Percentiles rank a stretch among this genome's conserved stretches.
These are phyloP conservation scores for Stagonosporopsis chrysanthemi DNA, from an alignment of 2,329 filamentous ascomycete species.

Conservation along the genomic window DNA sequence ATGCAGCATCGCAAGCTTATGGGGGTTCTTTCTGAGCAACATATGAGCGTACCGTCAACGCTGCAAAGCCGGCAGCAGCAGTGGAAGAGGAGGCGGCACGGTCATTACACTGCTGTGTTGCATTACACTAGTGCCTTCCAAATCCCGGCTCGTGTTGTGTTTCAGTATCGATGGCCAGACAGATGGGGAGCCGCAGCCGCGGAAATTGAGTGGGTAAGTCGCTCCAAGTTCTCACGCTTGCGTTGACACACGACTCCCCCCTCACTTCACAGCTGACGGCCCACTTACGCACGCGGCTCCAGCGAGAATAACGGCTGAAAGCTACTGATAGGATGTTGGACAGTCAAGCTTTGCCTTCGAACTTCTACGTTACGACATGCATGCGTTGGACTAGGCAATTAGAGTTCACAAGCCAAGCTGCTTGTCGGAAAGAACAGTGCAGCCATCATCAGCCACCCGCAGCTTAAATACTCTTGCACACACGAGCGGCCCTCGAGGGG, in stretches of 20 bases:
- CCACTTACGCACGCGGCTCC: background rate
- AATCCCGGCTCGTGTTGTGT: constrained; percentile 2
- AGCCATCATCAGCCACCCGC: constrained; percentile 14
- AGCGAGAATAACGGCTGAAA: background rate
- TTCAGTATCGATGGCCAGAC: background rate
- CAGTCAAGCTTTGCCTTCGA: constrained; percentile 8
- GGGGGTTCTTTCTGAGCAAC: too few relatives aligned
- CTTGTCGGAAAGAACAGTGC: background rate
- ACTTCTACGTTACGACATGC: constrained; percentile 5
- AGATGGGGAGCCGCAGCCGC: background rate
- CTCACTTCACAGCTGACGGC: background rate
- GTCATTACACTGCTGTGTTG: background rate
- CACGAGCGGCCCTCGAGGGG: constrained; percentile 4
- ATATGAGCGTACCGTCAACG: background rate
- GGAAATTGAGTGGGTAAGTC: constrained; percentile 1
- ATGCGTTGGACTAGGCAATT: constrained; percentile 1
- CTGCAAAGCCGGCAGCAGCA: background rate
- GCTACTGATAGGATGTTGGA: background rate
- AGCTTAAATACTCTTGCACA: background rate
- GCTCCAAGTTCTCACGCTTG: background rate
- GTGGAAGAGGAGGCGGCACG: background rate
- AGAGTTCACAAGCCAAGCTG: constrained; percentile 6
- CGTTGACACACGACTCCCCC: background rate
- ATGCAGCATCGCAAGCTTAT: background rate
- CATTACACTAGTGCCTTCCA: background rate